Evolutionary conservation across 2,329 filamentous ascomycete species (phyloP).

Genomic region (Alternaria atra): DNA sequence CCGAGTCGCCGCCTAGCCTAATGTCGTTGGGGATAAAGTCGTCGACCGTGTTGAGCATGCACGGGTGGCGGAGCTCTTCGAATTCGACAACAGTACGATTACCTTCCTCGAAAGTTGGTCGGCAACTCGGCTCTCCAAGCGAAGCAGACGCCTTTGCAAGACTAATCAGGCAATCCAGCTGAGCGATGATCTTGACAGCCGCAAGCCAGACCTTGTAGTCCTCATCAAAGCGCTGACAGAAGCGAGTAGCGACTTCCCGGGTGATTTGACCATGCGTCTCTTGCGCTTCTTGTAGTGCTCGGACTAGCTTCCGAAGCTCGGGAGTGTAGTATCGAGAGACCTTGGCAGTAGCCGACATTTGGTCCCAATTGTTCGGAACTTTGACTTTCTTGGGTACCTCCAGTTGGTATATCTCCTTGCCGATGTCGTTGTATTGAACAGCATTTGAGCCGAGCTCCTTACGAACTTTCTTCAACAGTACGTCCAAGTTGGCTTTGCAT

Average conservation of each 20-base stretch:
- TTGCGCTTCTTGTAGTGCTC: constrained; percentile 89
- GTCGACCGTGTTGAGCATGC: constrained; percentile 85
- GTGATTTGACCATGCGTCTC: constrained; percentile 92
- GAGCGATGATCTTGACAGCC: constrained; percentile 87
- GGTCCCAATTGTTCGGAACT: constrained; percentile 87
- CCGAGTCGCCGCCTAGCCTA: constrained; percentile 77
- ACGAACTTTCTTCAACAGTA: constrained; percentile 75
- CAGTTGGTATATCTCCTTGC: constrained; percentile 96
- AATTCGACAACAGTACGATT: constrained; percentile 91
- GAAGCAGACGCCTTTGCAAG: constrained; percentile 86
- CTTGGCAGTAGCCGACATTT: constrained; percentile 92
- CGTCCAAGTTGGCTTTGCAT: constrained; percentile 76
- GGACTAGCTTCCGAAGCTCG: constrained; percentile 81
- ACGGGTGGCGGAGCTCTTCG: constrained; percentile 90
- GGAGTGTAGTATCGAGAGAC: constrained; percentile 95
- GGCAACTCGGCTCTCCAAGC: constrained; percentile 85
- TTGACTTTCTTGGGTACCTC: constrained; percentile 88
- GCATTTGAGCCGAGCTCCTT: constrained; percentile 76
- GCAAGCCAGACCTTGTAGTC: constrained; percentile 86
- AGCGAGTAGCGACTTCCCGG: constrained; percentile 82
- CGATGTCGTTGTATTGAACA: constrained; percentile 71
- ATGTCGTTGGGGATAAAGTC: constrained; percentile 98
- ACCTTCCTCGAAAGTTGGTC: constrained; percentile 85
- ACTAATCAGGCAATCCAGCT: constrained; percentile 94
- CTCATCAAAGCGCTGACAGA: constrained; percentile 88